These are phyloP conservation scores for Bremia lactucae DNA, from an alignment of 352 stramenopile species.

Conservation along the genomic window DNA sequence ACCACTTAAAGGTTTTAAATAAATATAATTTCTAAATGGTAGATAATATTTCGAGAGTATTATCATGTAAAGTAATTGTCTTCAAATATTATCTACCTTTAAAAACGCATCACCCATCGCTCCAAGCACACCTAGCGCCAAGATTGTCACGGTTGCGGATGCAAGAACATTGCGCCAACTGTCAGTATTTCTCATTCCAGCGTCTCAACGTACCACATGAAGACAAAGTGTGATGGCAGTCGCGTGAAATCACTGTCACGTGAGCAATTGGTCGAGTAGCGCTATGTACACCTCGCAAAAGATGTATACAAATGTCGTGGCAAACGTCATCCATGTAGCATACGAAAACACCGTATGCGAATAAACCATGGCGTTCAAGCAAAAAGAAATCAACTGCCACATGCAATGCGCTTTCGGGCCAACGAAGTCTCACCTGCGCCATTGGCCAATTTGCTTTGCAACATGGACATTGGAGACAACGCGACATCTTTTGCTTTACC, in stretches of 20 bases:
- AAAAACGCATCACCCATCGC: slow-evolving; percentile 19
- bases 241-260: slow-evolving; percentile 62
- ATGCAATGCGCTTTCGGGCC: slow-evolving; percentile 72
- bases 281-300: slow-evolving; percentile 78
- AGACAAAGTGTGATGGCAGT: slow-evolving; percentile 69
- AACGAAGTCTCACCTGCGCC: slow-evolving; percentile 70
- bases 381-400: slow-evolving; percentile 81
- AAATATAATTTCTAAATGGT: too few relatives aligned
- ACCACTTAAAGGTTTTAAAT: too few relatives aligned
- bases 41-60: too few relatives aligned
- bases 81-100: too few relatives aligned
- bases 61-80: too few relatives aligned
- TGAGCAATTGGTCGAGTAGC: slow-evolving; percentile 55
- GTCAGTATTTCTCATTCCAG: slow-evolving; percentile 44
- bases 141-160: slow-evolving; percentile 39
- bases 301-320: slow-evolving; percentile 84
- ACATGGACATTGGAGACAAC: slow-evolving; percentile 81
- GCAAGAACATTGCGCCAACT: slow-evolving; percentile 47
- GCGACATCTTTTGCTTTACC: slow-evolving; percentile 78
- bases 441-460: slow-evolving; percentile 79
- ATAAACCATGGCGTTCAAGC: slow-evolving; percentile 82
- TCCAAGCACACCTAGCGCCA: slow-evolving; percentile 44
- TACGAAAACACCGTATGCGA: slow-evolving; percentile 83
- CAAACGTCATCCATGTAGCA: slow-evolving; percentile 80
- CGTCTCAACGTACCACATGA: slow-evolving; percentile 81